Evolutionary conservation across 208 protist genomes (phyloP), one percentile per base, ranked within the genome.

Genomic region (Acanthamoeba culbertsoni): DNA sequence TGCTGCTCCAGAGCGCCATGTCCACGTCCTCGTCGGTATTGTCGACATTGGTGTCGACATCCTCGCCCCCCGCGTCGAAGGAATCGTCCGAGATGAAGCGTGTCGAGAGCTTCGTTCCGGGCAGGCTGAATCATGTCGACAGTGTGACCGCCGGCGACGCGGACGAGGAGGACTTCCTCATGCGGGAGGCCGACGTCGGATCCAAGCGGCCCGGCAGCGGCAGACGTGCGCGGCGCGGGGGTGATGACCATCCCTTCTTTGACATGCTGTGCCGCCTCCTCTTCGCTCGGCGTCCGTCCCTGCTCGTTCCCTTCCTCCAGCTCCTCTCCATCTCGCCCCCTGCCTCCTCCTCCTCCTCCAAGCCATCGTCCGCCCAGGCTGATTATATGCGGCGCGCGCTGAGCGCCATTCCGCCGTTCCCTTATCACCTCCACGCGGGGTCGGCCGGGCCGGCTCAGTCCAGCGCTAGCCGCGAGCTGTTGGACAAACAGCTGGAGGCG

Each of bases 161-260:
- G 42, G 71, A 82, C 2, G 71, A 82, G 20, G 71, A 53, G 28
- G 71, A 82, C n/a, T 1, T 35, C 23, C 23, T 82, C 14, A 40
- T 2, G 1, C 18, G 16, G 2, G 71, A 82, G 10, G 71, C n/a
- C 23, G 37, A 35, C 82, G 53, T 65, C 10, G 8, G 2, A 28
- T 8, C 48, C 40, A 59, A 86, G 48, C 48, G 42, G 4, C 28
- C 20, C 68, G 35, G 26, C 23, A 26, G 59, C n/a, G 59, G n/a
- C 59, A 90, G 46, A 26, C 26, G 43, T 43, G 5, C 51, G 3
- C 48, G 57, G 35, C 57, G 48, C 26, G 20, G 59, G n/a, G 45
- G 86, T 0, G 26, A 55, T 33, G 86, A 92, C 14, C 86, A 77
- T 53, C 86, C 86, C 18, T 92, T 71, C 86, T 92, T 92, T 75